Evolutionary conservation across 768 basidiomycete genomes (phyloP).

Genomic region (Clitopilus hobsonii): DNA sequence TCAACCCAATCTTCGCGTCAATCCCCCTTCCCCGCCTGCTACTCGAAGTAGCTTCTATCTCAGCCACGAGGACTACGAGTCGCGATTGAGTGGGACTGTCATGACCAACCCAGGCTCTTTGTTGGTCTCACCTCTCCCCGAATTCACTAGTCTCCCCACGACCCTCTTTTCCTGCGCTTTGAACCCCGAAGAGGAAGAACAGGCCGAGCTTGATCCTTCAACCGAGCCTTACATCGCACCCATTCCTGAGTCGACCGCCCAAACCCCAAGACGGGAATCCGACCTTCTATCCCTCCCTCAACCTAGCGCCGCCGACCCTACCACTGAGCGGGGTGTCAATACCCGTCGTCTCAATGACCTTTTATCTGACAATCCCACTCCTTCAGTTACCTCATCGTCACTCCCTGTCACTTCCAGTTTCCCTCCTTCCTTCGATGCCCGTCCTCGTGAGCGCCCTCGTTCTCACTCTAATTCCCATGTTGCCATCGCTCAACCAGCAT

Average conservation of each 20-base stretch:
- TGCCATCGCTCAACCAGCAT: background rate
- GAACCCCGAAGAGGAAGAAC: background rate
- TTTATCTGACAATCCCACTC: slow-evolving; percentile 6
- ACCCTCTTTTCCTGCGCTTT: background rate
- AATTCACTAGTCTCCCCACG: slow-evolving; percentile 11
- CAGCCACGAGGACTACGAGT: slow-evolving; percentile 25
- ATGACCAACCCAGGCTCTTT: slow-evolving; percentile 28
- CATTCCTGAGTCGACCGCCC: background rate
- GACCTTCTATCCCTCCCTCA: background rate
- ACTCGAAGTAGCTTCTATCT: slow-evolving; percentile 10
- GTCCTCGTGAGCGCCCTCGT: background rate
- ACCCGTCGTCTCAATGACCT: slow-evolving; percentile 2
- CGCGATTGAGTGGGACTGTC: slow-evolving; percentile 26
- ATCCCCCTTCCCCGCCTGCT: slow-evolving; percentile 5
- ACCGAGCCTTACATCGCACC: background rate
- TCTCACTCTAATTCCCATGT: background rate
- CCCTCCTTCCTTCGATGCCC: background rate
- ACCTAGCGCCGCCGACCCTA: background rate
- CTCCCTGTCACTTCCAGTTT: slow-evolving; percentile 10
- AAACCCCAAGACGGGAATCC: background rate
- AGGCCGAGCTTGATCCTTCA: background rate
- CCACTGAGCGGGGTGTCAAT: background rate
- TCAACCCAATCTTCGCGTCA: background rate
- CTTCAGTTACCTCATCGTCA: slow-evolving; percentile 15
- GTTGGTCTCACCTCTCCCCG: slow-evolving; percentile 39